Evolutionary conservation across 1,139 yeast genomes (phyloP).

Genomic region (Oligophagozyma castellii): DNA sequence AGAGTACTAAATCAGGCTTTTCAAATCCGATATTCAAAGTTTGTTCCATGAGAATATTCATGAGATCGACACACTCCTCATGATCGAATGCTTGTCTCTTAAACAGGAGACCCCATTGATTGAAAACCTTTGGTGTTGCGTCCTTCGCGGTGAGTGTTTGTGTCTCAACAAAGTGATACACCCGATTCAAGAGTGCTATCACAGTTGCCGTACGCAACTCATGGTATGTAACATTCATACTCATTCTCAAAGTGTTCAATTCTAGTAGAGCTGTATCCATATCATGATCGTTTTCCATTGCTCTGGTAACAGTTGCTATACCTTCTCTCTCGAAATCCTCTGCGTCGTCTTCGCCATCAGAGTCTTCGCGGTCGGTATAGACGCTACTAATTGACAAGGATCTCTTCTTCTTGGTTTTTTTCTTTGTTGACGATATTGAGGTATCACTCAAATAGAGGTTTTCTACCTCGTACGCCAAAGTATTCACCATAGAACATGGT

Average conservation of each 20-base stretch:
- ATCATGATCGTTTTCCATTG: constrained; percentile 84
- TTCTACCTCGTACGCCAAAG: constrained; percentile 44
- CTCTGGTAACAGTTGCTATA: constrained; percentile 82
- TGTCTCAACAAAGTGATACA: constrained; percentile 59
- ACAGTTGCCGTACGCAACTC: constrained; percentile 80
- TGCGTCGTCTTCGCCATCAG: constrained; percentile 37
- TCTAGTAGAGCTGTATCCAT: constrained; percentile 87
- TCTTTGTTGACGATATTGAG: constrained; percentile 51
- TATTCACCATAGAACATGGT: constrained; percentile 20
- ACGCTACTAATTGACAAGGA: constrained; percentile 33
- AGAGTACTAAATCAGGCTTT: constrained; percentile 25
- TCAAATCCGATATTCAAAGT: constrained; percentile 22
- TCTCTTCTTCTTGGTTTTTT: constrained; percentile 32
- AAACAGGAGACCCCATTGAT: constrained; percentile 68
- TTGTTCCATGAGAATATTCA: constrained; percentile 33
- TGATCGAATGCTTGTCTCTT: constrained; percentile 69
- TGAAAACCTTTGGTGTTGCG: constrained; percentile 63
- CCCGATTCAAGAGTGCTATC: constrained; percentile 54
- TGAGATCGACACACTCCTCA: constrained; percentile 65
- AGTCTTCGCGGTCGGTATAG: constrained; percentile 25
- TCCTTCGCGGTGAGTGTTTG: constrained; percentile 62
- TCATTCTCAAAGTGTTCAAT: constrained; percentile 88
- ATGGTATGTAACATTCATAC: constrained; percentile 89
- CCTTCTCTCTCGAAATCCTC: constrained; percentile 85
- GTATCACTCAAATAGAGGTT: constrained; percentile 64